Base-by-base conservation (phyloP, 371 early-diverging fungal genomes). In the Spraguea lophii region DNA sequence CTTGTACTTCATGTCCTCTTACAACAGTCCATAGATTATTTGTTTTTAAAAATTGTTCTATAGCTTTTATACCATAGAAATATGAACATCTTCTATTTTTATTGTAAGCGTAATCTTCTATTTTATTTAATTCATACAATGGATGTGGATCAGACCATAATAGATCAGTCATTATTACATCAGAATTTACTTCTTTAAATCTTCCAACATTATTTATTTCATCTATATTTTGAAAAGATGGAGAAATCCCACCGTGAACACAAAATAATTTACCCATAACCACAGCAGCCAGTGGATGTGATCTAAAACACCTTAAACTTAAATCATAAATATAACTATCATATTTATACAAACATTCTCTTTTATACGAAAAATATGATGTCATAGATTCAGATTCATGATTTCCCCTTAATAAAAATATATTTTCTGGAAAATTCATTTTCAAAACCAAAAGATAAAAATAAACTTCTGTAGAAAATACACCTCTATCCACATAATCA, bases 401-500 rank as follows among this genome's bases (percentile, higher is more conserved):
- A 38, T 68, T 68, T 48, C 68, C 68, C 25, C 68, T 12, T 3
- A 66, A 43, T 9, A 68, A 12, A 52, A 40, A 54, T 32, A 68
- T 46, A 6, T 42, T 56, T 12, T 62, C 44, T 7, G 66, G 63
- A 35, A 53, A 84, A 73, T 83, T 84, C 73, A 84, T 82, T 66
- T 87, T 88, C 75, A 86, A 80, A 16, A 84, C 80, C 76, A 86
- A 80, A 17, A 84, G 81, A 41, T 86, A 68, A 46, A 76, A 50
- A 47, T 74, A 75, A 27, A 46, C 74, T 64, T 87, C 88, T 51
- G 83, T 78, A 1, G 81, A 80, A 63, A 84, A 85, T 56, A 80
- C 80, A n/a, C 88, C 95, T 59, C 95, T 74, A 69, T 92, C 95
- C 0, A 94, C 94, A 68, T 92, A 94, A 69, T 94, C 94, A 3